These are phyloP conservation scores for Entomortierella chlamydospora DNA, from an alignment of 192 early-diverging fungal genomes.

Conservation along the genomic window DNA sequence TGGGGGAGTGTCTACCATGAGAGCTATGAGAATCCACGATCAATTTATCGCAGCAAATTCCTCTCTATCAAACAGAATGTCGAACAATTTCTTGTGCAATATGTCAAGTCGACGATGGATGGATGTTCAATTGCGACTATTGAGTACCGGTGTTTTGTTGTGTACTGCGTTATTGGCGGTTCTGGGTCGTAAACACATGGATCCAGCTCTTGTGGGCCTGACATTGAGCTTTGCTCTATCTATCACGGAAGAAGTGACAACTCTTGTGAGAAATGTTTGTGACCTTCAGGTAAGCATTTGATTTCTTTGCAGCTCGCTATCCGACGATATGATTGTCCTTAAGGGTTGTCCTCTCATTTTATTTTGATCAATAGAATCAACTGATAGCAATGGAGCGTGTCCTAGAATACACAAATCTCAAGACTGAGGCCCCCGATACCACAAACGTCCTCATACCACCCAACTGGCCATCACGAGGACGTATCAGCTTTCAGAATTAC, in stretches of 20 bases:
- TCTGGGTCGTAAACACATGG: conserved; percentile 33
- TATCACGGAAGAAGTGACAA: conserved; percentile 81
- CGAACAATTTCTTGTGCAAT: conserved; percentile 29
- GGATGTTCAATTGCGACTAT: conserved; percentile 32
- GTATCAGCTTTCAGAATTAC: conserved; percentile 77
- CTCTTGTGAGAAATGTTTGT: conserved; percentile 76
- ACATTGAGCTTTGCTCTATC: conserved; percentile 72
- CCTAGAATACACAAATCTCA: conserved; percentile 49
- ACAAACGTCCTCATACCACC: conserved; percentile 22
- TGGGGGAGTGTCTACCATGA: conserved; percentile 62
- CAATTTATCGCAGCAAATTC: conserved; percentile 70
- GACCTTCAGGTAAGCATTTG: neutral
- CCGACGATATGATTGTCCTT: too few relatives aligned
- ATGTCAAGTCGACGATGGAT: conserved; percentile 35
- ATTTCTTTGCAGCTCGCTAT: too few relatives aligned
- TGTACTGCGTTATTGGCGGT: conserved; percentile 19
- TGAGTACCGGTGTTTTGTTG: conserved; percentile 51
- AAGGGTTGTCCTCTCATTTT: too few relatives aligned
- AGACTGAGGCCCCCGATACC: conserved; percentile 40
- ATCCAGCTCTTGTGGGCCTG: conserved; percentile 66
- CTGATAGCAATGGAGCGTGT: conserved; percentile 43
- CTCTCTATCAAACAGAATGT: conserved; percentile 9
- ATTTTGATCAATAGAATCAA: conserved; percentile 16
- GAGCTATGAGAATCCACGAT: conserved; percentile 48
- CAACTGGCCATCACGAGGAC: conserved; percentile 77